Base-by-base conservation (phyloP, 768 basidiomycete genomes). In the Russula sp. region DNA sequence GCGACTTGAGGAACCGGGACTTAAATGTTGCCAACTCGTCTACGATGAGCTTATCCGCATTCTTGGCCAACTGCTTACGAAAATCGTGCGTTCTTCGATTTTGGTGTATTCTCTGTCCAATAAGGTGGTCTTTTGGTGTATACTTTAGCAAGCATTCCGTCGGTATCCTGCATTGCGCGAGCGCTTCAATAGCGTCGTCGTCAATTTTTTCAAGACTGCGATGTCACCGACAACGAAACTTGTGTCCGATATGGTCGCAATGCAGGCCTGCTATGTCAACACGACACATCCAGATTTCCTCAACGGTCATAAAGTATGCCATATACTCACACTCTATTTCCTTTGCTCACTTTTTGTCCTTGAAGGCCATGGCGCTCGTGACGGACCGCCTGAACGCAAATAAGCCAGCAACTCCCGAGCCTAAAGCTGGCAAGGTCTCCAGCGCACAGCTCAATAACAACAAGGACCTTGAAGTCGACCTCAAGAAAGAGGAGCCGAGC, bases 241-340 rank as follows among this genome's bases (percentile, higher is more conserved):
- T 49, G 96, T 99, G 13, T 72, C 82, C 10, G 96, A 99, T 68
- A 83, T 99, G 78, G 94, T 98, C 55, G 74, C 90, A 88, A 98
- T 98, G 94, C 96, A 98, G 78, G 93, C 95, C 41, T 96, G 93
- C 73, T 99, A 98, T 72, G 88, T 99, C 69, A 99, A 99, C 77
- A 98, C 97, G 14, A 98, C 96, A 1, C 97, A 99, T 72, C 97
- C 97, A 1, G 97, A 99, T 75, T 98, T 99, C 77, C 83, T 99
- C 71, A 90, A 86, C 64, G 97, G 97, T 25, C 96, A 99, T 77
- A 94, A 88, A 76, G 88, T 81, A 58, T 42, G 70, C 69, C 18
- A 45, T 8, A 25, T 25, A 11, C 9, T 25, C 13, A 47, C 50
- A 18, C 22, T 16, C 8, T 20, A 4, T 45, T 42, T 62, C n/a